These are phyloP conservation scores for Ampelomyces quisqualis DNA, from an alignment of 2,329 filamentous ascomycete species.

Conservation along the genomic window DNA sequence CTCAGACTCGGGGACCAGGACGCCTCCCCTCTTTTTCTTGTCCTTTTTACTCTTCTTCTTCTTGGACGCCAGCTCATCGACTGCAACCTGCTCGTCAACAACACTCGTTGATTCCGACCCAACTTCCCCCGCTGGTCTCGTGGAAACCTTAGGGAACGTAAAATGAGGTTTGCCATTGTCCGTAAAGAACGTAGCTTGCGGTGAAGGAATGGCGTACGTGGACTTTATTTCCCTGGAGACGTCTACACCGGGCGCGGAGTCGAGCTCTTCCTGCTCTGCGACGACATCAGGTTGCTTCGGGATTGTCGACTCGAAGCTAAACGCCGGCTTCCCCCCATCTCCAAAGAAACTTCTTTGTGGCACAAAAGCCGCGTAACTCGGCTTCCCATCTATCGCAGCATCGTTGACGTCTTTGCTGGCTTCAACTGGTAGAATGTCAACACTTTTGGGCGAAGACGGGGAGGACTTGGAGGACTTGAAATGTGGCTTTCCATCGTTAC, in stretches of 20 bases:
- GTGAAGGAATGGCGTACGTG: no score
- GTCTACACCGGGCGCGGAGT: no score
- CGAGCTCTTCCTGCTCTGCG: no score
- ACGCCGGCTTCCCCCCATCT: no score
- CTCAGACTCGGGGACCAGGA: constrained; percentile 2
- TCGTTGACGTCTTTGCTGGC: no score
- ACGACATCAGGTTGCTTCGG: no score
- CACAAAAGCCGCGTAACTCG: no score
- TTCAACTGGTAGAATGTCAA: not conserved
- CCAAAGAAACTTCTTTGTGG: no score
- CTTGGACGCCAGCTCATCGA: constrained; percentile 10
- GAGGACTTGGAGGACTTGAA: not conserved
- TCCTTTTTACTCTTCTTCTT: constrained; percentile 29
- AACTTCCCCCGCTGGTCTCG: not conserved
- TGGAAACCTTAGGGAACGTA: not conserved
- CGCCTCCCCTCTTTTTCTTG: constrained; percentile 27
- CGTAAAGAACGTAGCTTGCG: no score
- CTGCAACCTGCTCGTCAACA: not conserved
- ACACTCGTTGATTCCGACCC: not conserved
- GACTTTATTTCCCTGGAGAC: no score
- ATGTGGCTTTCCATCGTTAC: constrained; percentile 1
- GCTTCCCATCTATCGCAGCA: no score
- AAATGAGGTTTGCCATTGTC: constrained; percentile 9
- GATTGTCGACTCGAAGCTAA: no score
- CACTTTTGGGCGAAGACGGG: not conserved